Base-by-base conservation (phyloP, 2,329 filamentous ascomycete genomes). In the Cladosporium phlei region DNA sequence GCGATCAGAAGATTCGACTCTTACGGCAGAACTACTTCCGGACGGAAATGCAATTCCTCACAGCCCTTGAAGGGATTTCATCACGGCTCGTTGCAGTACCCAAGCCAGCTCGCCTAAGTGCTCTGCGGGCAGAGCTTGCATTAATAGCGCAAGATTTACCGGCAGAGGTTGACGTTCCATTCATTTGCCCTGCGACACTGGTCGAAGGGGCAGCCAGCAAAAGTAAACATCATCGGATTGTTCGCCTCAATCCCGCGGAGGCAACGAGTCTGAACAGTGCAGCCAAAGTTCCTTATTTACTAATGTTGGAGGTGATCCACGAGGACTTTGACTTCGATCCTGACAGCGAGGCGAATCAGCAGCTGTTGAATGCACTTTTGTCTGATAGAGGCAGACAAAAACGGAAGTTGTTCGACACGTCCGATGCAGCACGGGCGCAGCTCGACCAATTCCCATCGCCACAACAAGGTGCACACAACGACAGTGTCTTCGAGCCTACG, bases 301-400 rank as follows among this genome's bases (percentile, higher is more conserved):
- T 93, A 21, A 90, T 93, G 86, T 80, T 91, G 2, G 87, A 93
- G 61, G 82, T 93, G 17, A 68, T 93, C 38, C 74, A 83, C 19
- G 86, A 91, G 54, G 87, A 93, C 59, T 91, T 93, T 60, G 83
- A 83, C 25, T 93, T 93, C 57, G 83, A 91, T 56, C 85, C 86
- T 0, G 80, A 85, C 24, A 83, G 81, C 0, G 72, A 77, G 21
- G 83, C 88, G 52, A 93, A 93, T 56, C 76, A 85, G 59, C 74
- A 78, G 43, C 68, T 93, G 10, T 70, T 76, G 8, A 79, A 76
- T 16, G 83, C 72, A 42, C 73, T 79, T 56, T 79, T 89, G 63
- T 79, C 74, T 1, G 86, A 89, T 4, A 84, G 79, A 45, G 79
- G 82, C 52, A 65, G 73, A 58, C 59, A 71, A 55, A 69, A 75